phyloP scores from a whole-genome alignment of 345 rosid genomes.

The Gossypium anomalum region DNA sequence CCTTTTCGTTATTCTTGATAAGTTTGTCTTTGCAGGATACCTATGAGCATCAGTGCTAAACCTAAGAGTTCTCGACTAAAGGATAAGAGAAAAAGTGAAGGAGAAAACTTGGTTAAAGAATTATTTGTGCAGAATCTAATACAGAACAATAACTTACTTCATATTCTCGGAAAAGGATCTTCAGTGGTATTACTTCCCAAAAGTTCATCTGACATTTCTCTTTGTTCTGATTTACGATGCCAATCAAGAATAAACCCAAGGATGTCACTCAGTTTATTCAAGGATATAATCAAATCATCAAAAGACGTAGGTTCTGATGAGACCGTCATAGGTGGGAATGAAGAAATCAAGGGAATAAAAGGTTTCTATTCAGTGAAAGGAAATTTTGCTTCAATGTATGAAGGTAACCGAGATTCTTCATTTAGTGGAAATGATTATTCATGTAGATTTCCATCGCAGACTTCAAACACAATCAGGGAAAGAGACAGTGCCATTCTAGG shows the following conservation, averaged over 20 bases:
- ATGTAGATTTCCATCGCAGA: constrained; percentile 14
- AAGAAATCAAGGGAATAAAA: constrained; percentile 31
- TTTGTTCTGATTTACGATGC: constrained; percentile 65
- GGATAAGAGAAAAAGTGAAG: constrained; percentile 86
- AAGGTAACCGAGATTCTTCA: constrained; percentile 40
- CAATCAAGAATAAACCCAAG: constrained; percentile 40
- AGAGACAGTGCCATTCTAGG: constrained; percentile 28
- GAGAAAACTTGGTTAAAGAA: constrained; percentile 76
- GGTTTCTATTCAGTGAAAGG: constrained; percentile 48
- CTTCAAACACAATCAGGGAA: constrained; percentile 23
- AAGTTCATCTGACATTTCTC: constrained; percentile 66
- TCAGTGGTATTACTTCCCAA: constrained; percentile 67
- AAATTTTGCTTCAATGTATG: constrained; percentile 58
- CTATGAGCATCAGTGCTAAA: constrained; percentile 43
- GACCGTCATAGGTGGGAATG: constrained; percentile 24
- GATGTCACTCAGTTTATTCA: constrained; percentile 27
- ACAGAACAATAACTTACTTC: constrained; percentile 66
- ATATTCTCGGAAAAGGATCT: constrained; percentile 73
- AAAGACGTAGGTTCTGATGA: constrained; percentile 34
- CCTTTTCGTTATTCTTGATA: constrained; percentile 12
- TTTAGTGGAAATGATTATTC: constrained; percentile 27
- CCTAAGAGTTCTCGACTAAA: constrained; percentile 94
- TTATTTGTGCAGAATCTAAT: constrained; percentile 62
- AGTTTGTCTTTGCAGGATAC: constrained; percentile 49
- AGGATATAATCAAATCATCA: constrained; percentile 34